These are phyloP conservation scores for Oleoguttula mirabilis DNA, from an alignment of 495 filamentous ascomycete species.

Conservation along the genomic window DNA sequence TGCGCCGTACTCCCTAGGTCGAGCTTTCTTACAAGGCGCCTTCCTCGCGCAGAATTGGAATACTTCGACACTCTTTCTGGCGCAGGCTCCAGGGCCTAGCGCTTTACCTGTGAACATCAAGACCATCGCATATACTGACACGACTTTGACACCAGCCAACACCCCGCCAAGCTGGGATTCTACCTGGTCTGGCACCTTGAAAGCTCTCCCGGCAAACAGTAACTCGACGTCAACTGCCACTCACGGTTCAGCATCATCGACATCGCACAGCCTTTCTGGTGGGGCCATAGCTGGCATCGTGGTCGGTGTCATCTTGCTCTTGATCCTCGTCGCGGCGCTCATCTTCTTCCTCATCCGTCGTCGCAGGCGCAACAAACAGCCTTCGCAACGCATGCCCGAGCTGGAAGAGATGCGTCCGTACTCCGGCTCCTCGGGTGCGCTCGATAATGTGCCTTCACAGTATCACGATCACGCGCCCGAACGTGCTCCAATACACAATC, in stretches of 20 bases:
- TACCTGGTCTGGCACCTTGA: neutral
- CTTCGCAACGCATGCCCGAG: too few relatives aligned
- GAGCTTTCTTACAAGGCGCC: constrained; percentile 46
- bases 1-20: constrained; percentile 33
- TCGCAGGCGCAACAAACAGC: neutral
- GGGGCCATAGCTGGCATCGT: constrained; percentile 3
- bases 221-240: neutral
- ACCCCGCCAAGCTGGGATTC: constrained; percentile 3
- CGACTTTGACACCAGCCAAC: neutral
- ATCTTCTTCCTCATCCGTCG: neutral
- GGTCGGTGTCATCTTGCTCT: constrained; percentile 2
- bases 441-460: too few relatives aligned
- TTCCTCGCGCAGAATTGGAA: constrained; percentile 43
- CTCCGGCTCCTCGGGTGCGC: too few relatives aligned
- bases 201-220: neutral
- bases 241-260: neutral
- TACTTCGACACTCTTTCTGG: constrained; percentile 1
- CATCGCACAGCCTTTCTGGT: constrained; percentile 1
- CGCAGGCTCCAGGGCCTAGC: constrained; percentile 7
- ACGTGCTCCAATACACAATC: too few relatives aligned
- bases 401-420: too few relatives aligned
- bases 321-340: neutral
- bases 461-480: too few relatives aligned
- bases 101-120: neutral
- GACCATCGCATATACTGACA: neutral